Conservation (phyloP, 768 basidiomycete species). For the Exidia glandulosa region DNA sequence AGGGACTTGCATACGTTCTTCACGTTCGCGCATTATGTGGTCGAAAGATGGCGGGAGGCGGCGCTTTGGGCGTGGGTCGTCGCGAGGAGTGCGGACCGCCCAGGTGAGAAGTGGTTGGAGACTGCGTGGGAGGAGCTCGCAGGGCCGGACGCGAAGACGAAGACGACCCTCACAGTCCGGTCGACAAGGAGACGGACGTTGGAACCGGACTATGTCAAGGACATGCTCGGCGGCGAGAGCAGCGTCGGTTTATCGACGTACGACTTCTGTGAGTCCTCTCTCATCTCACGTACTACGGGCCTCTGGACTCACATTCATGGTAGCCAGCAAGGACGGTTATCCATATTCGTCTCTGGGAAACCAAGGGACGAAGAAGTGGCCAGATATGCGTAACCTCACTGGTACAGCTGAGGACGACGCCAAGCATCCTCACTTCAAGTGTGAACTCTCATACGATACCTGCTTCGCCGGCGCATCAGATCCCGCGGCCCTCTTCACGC, state of each 20-base stretch:
- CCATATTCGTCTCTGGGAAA: constrained; percentile 15
- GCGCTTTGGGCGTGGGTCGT: constrained; percentile 29
- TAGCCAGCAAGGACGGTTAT: constrained; percentile 24
- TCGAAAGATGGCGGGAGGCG: constrained; percentile 27
- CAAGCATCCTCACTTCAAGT: not conserved
- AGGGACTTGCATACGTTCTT: constrained; percentile 24
- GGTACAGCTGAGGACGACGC: not conserved
- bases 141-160: constrained; percentile 2
- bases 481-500: constrained; percentile 20
- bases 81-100: constrained; percentile 15
- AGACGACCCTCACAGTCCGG: not conserved
- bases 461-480: constrained; percentile 14
- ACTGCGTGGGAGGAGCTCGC: constrained; percentile 25
- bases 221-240: constrained; percentile 1
- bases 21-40: constrained; percentile 20
- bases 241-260: not conserved
- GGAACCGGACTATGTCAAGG: not conserved
- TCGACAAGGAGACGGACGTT: constrained; percentile 1
- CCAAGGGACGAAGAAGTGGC: not conserved
- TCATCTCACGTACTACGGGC: not conserved
- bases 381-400: constrained; percentile 4
- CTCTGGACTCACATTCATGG: not conserved
- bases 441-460: constrained; percentile 8
- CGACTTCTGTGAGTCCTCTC: constrained; percentile 4
- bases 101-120: constrained; percentile 9